Evolutionary conservation across 169 alveolate genomes (phyloP).

Genomic region (Neospora caninum): DNA sequence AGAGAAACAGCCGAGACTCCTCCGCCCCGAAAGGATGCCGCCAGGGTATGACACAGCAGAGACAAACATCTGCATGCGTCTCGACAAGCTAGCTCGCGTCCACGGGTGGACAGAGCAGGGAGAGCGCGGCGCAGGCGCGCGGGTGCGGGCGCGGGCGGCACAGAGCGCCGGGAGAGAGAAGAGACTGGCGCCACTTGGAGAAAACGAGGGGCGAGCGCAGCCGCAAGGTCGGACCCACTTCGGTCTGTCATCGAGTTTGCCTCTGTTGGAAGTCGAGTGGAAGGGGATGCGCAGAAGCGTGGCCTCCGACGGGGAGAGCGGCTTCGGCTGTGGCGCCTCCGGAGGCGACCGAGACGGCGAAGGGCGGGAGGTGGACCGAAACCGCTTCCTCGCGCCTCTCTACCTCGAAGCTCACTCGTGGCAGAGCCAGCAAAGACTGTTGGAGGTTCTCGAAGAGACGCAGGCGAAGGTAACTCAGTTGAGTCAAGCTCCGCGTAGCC

Average conservation of each 20-base stretch:
- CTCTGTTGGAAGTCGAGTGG: neutral
- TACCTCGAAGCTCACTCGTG: neutral
- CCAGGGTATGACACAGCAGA: too few relatives aligned
- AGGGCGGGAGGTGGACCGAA: neutral
- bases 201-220: too few relatives aligned
- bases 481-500: neutral
- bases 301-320: neutral
- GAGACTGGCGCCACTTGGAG: too few relatives aligned
- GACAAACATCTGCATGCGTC: neutral
- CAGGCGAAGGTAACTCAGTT: neutral
- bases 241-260: too few relatives aligned
- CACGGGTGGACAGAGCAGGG: neutral
- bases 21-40: too few relatives aligned
- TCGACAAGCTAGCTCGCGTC: neutral
- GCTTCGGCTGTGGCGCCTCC: neutral
- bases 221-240: too few relatives aligned
- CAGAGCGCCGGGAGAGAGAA: too few relatives aligned
- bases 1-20: too few relatives aligned
- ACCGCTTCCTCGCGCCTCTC: slow-evolving; percentile 11
- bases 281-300: neutral
- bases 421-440: neutral
- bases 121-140: too few relatives aligned
- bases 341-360: neutral
- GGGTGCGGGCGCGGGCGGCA: too few relatives aligned
- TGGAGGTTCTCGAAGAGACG: neutral